Evolutionary conservation across 2,329 filamentous ascomycete genomes (phyloP).

Genomic region (Epichloe sp.): DNA sequence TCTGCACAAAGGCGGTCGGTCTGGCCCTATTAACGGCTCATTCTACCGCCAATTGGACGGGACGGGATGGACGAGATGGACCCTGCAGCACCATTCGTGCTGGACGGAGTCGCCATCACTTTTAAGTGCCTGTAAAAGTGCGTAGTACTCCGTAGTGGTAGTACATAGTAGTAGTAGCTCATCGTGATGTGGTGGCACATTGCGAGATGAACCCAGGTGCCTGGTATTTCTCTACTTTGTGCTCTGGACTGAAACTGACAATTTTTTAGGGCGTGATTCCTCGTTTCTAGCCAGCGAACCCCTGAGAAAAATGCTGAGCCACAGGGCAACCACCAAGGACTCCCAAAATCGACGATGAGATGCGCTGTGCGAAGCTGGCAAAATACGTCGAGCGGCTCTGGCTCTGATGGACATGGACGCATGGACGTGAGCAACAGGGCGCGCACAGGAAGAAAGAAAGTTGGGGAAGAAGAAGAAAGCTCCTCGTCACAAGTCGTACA

Average conservation of each 20-base stretch:
- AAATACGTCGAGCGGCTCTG: too few relatives aligned
- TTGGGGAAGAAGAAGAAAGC: too few relatives aligned
- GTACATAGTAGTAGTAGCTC: background rate
- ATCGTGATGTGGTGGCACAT: conserved; percentile 2
- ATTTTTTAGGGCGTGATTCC: background rate
- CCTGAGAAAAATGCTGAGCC: background rate
- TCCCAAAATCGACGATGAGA: too few relatives aligned
- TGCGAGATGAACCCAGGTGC: background rate
- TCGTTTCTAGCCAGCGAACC: background rate
- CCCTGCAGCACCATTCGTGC: background rate
- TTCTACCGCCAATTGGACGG: background rate
- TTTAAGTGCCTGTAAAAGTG: background rate
- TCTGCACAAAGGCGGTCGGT: background rate
- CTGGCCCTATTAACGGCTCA: background rate
- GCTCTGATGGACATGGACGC: too few relatives aligned
- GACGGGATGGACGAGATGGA: background rate
- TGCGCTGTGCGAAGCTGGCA: too few relatives aligned
- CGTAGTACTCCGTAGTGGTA: background rate
- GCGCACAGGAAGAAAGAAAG: too few relatives aligned
- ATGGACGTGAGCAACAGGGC: too few relatives aligned
- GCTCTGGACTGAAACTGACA: background rate
- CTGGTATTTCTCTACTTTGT: background rate
- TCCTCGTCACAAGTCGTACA: too few relatives aligned
- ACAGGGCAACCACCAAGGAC: too few relatives aligned
- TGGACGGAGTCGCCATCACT: background rate